Conservation (phyloP, 352 stramenopile genomes). For the Pythium vanterpoolii region DNA sequence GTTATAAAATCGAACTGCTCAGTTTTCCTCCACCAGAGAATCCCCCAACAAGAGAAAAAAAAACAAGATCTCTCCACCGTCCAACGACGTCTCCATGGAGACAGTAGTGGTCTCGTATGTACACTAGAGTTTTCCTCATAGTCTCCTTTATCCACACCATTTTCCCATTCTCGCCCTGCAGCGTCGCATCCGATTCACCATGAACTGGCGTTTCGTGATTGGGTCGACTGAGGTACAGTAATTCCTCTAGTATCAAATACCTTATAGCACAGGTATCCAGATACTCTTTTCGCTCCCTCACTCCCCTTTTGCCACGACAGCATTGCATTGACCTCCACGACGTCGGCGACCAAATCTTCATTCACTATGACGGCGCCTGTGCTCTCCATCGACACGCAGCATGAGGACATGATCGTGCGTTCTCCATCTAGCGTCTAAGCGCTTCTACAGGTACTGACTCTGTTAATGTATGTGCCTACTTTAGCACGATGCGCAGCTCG, state of each 20-base stretch:
- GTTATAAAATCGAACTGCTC: neutral
- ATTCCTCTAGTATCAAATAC: constrained; percentile 6
- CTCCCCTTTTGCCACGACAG: constrained; percentile 25
- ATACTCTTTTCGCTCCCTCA: constrained; percentile 5
- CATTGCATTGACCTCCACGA: neutral
- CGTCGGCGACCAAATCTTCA: neutral
- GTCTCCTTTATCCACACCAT: neutral
- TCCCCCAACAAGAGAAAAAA: neutral
- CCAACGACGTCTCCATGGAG: neutral
- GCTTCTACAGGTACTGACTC: constrained; percentile 10
- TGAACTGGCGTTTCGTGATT: constrained; percentile 34
- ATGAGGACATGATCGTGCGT: constrained; percentile 96
- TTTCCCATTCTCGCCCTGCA: neutral
- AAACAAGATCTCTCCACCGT: neutral
- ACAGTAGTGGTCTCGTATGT: neutral
- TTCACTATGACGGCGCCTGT: constrained; percentile 77
- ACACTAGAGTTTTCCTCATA: constrained; percentile 1
- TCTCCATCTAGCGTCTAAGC: neutral
- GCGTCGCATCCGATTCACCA: neutral
- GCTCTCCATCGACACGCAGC: constrained; percentile 95
- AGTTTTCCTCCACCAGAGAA: neutral
- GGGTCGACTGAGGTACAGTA: constrained; percentile 8
- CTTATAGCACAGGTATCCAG: constrained; percentile 2
- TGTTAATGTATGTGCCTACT: constrained; percentile 18
- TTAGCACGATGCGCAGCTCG: constrained; percentile 97